Base-by-base conservation (phyloP, 805 yeast species). In the Cyberlindnera mrakii region DNA sequence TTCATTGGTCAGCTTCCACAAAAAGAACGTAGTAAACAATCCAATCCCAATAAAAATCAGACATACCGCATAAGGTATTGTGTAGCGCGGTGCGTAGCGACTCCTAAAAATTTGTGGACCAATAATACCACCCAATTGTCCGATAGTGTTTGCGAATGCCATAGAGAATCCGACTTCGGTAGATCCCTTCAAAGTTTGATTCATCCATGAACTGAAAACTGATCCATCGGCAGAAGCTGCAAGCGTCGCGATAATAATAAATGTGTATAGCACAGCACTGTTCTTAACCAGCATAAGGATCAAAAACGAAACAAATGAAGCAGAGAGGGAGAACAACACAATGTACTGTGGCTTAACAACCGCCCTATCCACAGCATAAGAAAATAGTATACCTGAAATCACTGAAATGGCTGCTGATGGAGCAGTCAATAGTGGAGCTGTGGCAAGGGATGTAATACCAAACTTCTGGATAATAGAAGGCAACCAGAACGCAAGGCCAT, bases 341-440 rank as follows among this genome's bases (percentile, higher is more conserved):
- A 44, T 19, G 10, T 16, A 14, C 3, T 27, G 43, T 11, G 46
- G 49, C 11, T 36, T 37, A 7, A 45, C 17, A 10, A 19, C 11
- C 2, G 51, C 42, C 15, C 40, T 32, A 32, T 48, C 51, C 33
- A 48, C 45, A 2, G 33, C 11, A 30, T 35, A 38, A 3, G 47
- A 43, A 16, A 42, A 45, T 2, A 18, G n/a, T 16, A 48, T 45
- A 33, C 49, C 51, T 5, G 51, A 43, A 9, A 45, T 30, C 17
- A 36, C 32, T 1, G 49, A 34, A 2, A 35, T 32, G 13, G 43
- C 43, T 17, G 49, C 37, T 3, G 43, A 31, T 10, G 51, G 51
- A 15, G 43, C 41, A 14, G 37, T 43, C 35, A 48, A 15, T 14
- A 48, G 20, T 33, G 46, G 49, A 78, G 65, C 73, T 76, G 39